phyloP scores from a whole-genome alignment of 495 filamentous ascomycete species.

The Talaromyces wortmannii region DNA sequence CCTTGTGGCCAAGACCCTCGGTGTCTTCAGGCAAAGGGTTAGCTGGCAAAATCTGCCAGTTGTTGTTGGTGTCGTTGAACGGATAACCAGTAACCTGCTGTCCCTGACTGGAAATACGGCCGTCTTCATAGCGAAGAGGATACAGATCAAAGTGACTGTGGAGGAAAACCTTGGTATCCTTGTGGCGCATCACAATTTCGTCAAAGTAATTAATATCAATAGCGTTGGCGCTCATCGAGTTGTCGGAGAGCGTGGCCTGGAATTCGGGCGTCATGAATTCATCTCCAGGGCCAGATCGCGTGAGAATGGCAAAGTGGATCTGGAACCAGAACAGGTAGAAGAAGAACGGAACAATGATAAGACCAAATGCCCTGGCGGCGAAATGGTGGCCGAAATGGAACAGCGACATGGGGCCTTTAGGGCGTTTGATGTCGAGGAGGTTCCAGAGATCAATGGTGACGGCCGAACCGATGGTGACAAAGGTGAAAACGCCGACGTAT shows the following conservation, averaged over 20 bases:
- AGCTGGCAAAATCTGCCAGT: conserved; percentile 87
- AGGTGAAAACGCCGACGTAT: conserved; percentile 95
- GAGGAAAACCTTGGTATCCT: conserved; percentile 93
- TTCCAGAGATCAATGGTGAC: conserved; percentile 95
- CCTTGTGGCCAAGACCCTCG: conserved; percentile 47
- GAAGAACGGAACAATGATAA: conserved; percentile 88
- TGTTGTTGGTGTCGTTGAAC: conserved; percentile 97
- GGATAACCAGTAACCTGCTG: conserved; percentile 98
- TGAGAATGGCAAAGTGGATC: conserved; percentile 90
- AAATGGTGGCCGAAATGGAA: conserved; percentile 85
- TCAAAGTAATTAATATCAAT: conserved; percentile 87
- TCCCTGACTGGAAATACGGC: conserved; percentile 92
- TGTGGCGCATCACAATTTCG: conserved; percentile 80
- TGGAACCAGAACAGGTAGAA: conserved; percentile 99
- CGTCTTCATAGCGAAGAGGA: conserved; percentile 93
- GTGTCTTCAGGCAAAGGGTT: conserved; percentile 40
- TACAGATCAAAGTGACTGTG: conserved; percentile 90
- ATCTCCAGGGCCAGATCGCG: conserved; percentile 85
- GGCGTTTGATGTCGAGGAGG: conserved; percentile 79
- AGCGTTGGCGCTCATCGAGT: conserved; percentile 80
- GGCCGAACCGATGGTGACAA: conserved; percentile 92
- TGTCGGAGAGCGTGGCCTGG: conserved; percentile 93
- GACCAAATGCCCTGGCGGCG: conserved; percentile 68
- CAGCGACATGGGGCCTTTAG: conserved; percentile 68
- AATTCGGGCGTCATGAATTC: conserved; percentile 99